Evolutionary conservation across 2,329 filamentous ascomycete genomes (phyloP).

Genomic region (Metarhizium brunneum): DNA sequence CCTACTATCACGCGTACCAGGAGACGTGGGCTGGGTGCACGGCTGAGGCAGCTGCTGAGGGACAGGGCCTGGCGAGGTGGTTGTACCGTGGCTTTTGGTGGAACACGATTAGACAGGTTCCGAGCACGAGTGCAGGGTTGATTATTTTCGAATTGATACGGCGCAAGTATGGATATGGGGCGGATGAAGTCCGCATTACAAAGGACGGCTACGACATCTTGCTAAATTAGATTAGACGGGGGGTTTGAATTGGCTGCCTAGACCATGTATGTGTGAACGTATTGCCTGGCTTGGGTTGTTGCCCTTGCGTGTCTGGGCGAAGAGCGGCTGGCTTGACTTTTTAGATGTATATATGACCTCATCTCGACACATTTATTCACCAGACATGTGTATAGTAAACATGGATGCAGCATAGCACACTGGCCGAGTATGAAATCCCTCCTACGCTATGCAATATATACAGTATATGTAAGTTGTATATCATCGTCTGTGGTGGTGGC

Average conservation of each 20-base stretch:
- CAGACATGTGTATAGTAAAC: no score
- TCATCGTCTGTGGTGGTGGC: no score
- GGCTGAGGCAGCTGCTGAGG: conserved; percentile 45
- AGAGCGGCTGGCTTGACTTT: no score
- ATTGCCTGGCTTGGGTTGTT: no score
- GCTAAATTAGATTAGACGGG: conserved; percentile 25
- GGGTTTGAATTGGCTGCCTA: background rate
- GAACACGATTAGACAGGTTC: conserved; percentile 64
- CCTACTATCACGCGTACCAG: conserved; percentile 64
- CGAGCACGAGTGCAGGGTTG: conserved; percentile 65
- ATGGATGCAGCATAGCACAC: no score
- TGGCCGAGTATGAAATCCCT: no score
- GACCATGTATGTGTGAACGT: no score
- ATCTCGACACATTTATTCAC: no score
- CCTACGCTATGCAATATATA: no score
- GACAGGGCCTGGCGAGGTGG: conserved; percentile 50
- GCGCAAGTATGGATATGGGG: conserved; percentile 58
- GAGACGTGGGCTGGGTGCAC: conserved; percentile 55
- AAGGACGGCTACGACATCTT: conserved; percentile 66
- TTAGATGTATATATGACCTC: no score
- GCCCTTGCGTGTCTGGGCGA: no score
- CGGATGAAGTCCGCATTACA: conserved; percentile 54
- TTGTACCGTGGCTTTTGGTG: conserved; percentile 65
- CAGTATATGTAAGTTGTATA: no score
- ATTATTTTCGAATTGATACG: conserved; percentile 73